These are phyloP conservation scores for Arthrobotrys musiformis DNA, from an alignment of 2,329 filamentous ascomycete genomes.

Conservation along the genomic window DNA sequence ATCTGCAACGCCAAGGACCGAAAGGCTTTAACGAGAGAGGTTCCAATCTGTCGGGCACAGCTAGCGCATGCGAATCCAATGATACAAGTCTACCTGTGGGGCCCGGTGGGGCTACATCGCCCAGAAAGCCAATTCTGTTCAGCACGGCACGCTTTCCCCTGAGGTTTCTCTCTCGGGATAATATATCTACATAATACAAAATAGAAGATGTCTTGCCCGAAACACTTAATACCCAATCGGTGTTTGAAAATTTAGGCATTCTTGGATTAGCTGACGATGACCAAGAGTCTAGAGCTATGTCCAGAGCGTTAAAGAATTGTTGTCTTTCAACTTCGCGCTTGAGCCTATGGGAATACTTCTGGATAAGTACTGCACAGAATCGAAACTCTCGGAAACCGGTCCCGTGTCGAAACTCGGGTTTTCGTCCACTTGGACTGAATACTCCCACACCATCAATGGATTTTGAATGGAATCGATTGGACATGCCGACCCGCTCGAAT, in stretches of 20 bases:
- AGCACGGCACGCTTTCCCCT: constrained; percentile 43
- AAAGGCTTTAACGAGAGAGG: constrained; percentile 50
- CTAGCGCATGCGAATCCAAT: constrained; percentile 43
- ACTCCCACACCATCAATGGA: constrained; percentile 4
- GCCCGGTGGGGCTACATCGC: constrained; percentile 13
- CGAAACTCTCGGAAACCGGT: background rate
- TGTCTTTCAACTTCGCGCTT: constrained; percentile 23
- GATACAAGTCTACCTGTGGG: constrained; percentile 12
- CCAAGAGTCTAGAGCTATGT: constrained; percentile 1
- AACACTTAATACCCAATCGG: constrained; percentile 51
- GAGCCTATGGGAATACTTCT: background rate
- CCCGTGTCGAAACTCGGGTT: no score
- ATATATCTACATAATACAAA: constrained; percentile 27
- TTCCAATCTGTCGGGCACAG: constrained; percentile 47
- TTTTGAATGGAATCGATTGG: constrained; percentile 24
- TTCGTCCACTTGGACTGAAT: background rate
- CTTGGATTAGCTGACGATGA: constrained; percentile 33
- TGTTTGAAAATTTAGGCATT: constrained; percentile 23
- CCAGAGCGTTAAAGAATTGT: background rate
- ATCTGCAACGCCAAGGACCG: constrained; percentile 39
- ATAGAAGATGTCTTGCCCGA: constrained; percentile 27
- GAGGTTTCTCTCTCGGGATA: constrained; percentile 28
- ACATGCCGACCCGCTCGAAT: constrained; percentile 23
- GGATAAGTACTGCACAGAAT: background rate
- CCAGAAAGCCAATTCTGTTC: constrained; percentile 11